phyloP scores from a whole-genome alignment of 345 rosid genomes.

The Pistacia atlantica region DNA sequence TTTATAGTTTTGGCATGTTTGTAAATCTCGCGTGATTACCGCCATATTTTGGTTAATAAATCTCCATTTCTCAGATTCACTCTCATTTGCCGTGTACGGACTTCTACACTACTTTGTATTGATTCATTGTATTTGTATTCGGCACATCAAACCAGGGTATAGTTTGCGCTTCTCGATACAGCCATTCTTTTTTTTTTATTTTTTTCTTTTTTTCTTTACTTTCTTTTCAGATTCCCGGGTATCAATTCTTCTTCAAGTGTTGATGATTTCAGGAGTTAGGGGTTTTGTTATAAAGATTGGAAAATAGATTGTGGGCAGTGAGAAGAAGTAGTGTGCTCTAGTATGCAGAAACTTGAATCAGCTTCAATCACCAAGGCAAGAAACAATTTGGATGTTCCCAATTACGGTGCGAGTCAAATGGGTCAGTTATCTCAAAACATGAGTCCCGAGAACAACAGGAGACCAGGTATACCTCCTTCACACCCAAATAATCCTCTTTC shows the following conservation, averaged over 20 bases:
- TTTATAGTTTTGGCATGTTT: background rate
- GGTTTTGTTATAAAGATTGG: background rate
- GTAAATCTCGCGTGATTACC: conserved; percentile 29
- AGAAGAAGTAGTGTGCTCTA: background rate
- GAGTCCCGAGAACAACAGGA: conserved; percentile 29
- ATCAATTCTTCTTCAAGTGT: background rate
- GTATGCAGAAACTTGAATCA: conserved; percentile 27
- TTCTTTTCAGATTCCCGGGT: background rate
- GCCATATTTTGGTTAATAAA: conserved; percentile 18
- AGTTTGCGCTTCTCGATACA: conserved; percentile 5
- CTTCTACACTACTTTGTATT: background rate
- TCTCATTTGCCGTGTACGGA: conserved; percentile 18
- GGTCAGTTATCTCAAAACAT: conserved; percentile 3
- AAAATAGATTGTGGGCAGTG: too few relatives aligned
- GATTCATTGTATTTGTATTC: conserved; percentile 14
- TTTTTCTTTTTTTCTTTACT: background rate
- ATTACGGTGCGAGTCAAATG: conserved; percentile 23
- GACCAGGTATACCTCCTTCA: conserved; percentile 43
- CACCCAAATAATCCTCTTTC: conserved; percentile 35
- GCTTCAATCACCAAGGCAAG: conserved; percentile 9
- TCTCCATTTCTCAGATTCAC: background rate
- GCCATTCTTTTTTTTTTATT: background rate
- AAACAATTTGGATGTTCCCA: conserved; percentile 18
- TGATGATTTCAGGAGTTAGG: background rate
- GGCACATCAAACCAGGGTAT: background rate